Base-by-base conservation (phyloP, 768 basidiomycete species). In the Suillus spraguei region DNA sequence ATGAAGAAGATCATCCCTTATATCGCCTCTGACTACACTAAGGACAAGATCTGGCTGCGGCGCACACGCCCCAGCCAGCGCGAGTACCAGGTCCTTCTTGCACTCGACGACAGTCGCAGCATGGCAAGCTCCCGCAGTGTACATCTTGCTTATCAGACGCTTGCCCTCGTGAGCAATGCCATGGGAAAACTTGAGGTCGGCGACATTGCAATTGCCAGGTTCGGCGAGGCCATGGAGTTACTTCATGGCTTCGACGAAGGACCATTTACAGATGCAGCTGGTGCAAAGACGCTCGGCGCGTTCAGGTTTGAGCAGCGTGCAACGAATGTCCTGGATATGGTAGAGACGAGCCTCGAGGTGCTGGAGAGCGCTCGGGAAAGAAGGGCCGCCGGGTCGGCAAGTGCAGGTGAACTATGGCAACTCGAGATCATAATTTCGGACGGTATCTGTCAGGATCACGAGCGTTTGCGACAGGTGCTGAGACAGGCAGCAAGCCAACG, bases 1-100 rank as follows among this genome's bases (percentile, higher is more conserved):
- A 98, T 99, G 97, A 95, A 96, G 75, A 96, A 96, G 78, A 94
- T 99, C 74, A 96, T 99, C 65, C 88, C 92, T 4, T 99, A 97
- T 81, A 96, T 99, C 65, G 97, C 97, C 41, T 94, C 91, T 78
- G 97, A 99, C 78, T 99, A 94, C 81, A 99, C 96, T 59, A 99
- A 99, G 75, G 97, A 99, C 83, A 96, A 96, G 78, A 99, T 99
- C 67, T 99, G 97, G 97, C 81, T 99, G 41, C 90, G 97, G 32
- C 86, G 97, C 24, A 97, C 96, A 4, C 88, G 91, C 58, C 97
- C 97, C 6, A 95, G 93, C 72, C 88, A 92, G 70, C 85, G 97
- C 55, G 96, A 97, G 72, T 99, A 99, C 76, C 97, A 99, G 71
- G 87, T 99, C 2, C 85, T 99, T 46, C 84, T 99, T 62, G 91